A percentile compares a stretch with the other conserved stretches of the same genome.
Evolutionary conservation across 495 filamentous ascomycete genomes (phyloP).

Genomic region (Aspergillus conjunctus): DNA sequence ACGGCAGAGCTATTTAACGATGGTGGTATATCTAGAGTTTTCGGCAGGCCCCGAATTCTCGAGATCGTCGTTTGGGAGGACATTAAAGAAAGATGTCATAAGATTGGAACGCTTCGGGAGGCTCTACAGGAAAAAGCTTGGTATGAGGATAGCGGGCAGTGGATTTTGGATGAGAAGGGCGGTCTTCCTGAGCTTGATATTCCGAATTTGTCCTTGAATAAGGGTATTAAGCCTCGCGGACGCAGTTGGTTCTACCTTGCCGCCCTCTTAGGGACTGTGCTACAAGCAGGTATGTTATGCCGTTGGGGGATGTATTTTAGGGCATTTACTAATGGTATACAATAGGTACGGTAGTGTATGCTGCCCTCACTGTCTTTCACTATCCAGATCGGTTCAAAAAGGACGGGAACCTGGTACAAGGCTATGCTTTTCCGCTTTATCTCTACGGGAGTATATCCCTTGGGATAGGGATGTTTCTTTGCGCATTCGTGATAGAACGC

Average conservation of each 20-base stretch:
- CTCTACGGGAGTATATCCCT: conserved; percentile 38
- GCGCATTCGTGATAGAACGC: conserved; percentile 44
- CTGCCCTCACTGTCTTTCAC: conserved; percentile 38
- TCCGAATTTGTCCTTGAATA: conserved; percentile 52
- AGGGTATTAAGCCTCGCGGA: conserved; percentile 40
- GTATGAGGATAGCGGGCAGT: conserved; percentile 16
- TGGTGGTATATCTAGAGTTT: conserved; percentile 44
- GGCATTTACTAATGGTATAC: not conserved
- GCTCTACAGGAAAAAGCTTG: conserved; percentile 33
- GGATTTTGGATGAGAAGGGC: conserved; percentile 20
- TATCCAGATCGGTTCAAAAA: conserved; percentile 35
- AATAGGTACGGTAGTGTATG: conserved; percentile 37
- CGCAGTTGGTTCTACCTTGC: conserved; percentile 40
- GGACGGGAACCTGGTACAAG: conserved; percentile 30
- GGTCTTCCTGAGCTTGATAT: conserved; percentile 38
- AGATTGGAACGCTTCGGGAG: conserved; percentile 36
- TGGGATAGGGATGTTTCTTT: conserved; percentile 44
- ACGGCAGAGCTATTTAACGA: conserved; percentile 49
- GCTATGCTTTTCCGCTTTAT: conserved; percentile 46
- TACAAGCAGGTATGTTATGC: conserved; percentile 37
- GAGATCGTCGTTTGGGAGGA: conserved; percentile 45
- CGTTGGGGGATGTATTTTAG: not conserved
- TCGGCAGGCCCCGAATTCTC: conserved; percentile 43
- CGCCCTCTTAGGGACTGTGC: conserved; percentile 30
- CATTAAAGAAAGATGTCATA: conserved; percentile 19